Evolutionary conservation across 73 alveolate genomes (phyloP), one percentile per base, ranked within the genome.

Genomic region (Paramecium primaurelia): DNA sequence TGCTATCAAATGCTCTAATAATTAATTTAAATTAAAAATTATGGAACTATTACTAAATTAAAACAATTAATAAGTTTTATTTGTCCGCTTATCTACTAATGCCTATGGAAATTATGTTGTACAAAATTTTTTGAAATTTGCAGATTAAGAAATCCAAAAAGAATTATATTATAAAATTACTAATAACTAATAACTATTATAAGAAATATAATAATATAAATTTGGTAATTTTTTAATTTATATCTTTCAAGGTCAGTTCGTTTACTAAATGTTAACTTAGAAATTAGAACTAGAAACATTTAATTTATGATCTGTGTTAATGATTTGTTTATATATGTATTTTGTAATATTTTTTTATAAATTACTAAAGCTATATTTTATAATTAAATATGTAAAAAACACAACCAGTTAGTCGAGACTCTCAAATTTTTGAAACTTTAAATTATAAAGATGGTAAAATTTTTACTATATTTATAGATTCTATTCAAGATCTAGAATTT

Each of bases 1-100:
- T 75, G 94, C 94, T 88, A 92, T 95, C 14, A 94, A 92, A 64
- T 92, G 92, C 71, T 64, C 95, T 6, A 93, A 95, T 45, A 88
- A 92, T 12, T 93, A 95, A 26, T 75, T 75, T 37, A 75, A 75
- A 37, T 12, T 37, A 40, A 75, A 75, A 75, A 32, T 75, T 34
- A 75, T 75, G 88, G 88, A 68, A 4, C 47, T 68, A 68, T 25
- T 68, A 20, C 16, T 68, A 10, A 32, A 25, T 12, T 68, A 68
- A 68, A 68, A 68, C 2, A 68, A 68, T 26, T 34, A 68, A 68
- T 54, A 54, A 68, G 84, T 75, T 10, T 22, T 75, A 40, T 75
- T 36, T 75, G 88, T 75, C 16, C 6, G 49, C 37, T 75, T 36
- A 40, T 34, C 37, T 4, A 30, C 42, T 10, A 40, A 75, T 75